Evolutionary conservation across 805 yeast genomes (phyloP).

Genomic region (Lipomyces chichibuensis): DNA sequence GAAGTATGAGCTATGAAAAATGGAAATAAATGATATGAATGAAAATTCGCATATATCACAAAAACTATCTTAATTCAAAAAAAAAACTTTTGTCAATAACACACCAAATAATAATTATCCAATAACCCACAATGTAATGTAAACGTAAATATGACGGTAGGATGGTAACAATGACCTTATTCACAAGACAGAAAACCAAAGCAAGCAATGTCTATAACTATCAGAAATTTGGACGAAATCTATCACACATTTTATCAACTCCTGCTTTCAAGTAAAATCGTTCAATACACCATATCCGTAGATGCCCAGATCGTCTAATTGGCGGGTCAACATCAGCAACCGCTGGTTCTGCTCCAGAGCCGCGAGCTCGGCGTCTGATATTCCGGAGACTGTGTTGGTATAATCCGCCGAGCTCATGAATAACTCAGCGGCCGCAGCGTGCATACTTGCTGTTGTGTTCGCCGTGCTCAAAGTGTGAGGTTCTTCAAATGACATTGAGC

Average conservation of each 20-base stretch:
- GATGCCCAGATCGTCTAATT: constrained; percentile 26
- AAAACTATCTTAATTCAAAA: too few relatives aligned
- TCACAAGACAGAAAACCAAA: neutral
- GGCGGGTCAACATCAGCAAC: constrained; percentile 18
- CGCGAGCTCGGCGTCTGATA: constrained; percentile 15
- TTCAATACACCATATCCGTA: constrained; percentile 21
- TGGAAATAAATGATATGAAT: too few relatives aligned
- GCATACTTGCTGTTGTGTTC: neutral
- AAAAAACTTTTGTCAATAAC: too few relatives aligned
- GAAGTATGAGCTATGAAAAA: too few relatives aligned
- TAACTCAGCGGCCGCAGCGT: neutral
- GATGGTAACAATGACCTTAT: too few relatives aligned
- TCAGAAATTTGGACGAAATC: neutral
- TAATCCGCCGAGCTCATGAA: neutral
- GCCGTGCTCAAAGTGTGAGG: neutral
- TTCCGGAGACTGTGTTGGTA: neutral
- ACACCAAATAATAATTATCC: too few relatives aligned
- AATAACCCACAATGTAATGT: too few relatives aligned
- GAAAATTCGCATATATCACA: too few relatives aligned
- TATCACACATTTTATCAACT: neutral
- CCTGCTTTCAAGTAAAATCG: neutral
- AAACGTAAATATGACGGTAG: too few relatives aligned
- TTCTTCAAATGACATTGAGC: neutral
- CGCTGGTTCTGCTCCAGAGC: constrained; percentile 22
- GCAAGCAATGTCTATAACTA: neutral